Conservation (phyloP, 2,329 filamentous ascomycete genomes). For the Arthrinium puccinioides region DNA sequence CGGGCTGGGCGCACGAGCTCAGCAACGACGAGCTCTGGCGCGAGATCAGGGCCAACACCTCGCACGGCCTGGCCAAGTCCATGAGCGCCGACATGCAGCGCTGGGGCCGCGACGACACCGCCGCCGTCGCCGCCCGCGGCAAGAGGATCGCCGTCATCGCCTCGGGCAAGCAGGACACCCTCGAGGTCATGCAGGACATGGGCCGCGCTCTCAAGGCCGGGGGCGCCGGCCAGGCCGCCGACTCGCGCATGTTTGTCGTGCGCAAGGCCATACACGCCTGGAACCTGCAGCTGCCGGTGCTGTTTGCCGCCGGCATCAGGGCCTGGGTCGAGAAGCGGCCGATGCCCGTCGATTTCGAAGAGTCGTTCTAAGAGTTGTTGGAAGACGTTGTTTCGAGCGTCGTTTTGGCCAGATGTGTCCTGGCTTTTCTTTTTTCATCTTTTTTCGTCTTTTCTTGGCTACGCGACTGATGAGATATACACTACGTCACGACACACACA, state of each 20-base stretch:
- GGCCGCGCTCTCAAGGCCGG: conserved; percentile 14
- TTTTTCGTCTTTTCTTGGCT: too few species aligned
- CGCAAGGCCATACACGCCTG: conserved; percentile 29
- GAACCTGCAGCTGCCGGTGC: conserved; percentile 30
- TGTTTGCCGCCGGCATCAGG: conserved; percentile 28
- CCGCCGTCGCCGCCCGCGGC: conserved; percentile 15
- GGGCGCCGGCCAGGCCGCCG: conserved; percentile 14
- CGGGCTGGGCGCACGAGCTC: conserved; percentile 18
- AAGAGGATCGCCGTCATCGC: conserved; percentile 22
- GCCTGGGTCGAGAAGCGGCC: conserved; percentile 24
- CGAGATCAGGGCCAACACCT: conserved; percentile 26
- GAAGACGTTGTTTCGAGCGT: too few species aligned
- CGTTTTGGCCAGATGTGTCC: too few species aligned
- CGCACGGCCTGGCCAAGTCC: conserved; percentile 13
- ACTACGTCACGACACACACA: too few species aligned
- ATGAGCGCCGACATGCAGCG: conserved; percentile 12
- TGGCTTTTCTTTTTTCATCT: too few species aligned
- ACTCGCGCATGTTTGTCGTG: conserved; percentile 23
- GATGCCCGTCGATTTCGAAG: conserved; percentile 18
- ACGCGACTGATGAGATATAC: too few species aligned
- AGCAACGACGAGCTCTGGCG: conserved; percentile 21
- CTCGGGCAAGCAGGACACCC: conserved; percentile 24
- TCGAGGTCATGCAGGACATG: conserved; percentile 22
- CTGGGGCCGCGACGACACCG: conserved; percentile 17
- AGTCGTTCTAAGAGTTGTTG: too few species aligned